Evolutionary conservation across 768 basidiomycete genomes (phyloP).

Genomic region (Termitomyces sp.): DNA sequence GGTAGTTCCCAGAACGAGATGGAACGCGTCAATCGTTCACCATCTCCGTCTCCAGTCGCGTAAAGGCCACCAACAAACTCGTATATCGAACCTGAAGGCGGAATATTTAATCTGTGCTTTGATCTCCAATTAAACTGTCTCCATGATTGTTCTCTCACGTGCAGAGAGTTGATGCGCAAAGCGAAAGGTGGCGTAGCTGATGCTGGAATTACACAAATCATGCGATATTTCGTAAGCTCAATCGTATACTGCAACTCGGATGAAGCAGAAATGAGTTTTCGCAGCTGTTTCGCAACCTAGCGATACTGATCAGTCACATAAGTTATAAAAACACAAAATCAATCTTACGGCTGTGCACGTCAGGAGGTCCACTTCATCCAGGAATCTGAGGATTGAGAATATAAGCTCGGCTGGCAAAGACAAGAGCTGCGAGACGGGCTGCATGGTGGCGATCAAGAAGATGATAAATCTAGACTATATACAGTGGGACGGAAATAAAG

Average conservation of each 20-base stretch:
- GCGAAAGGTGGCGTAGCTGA: slow-evolving; percentile 28
- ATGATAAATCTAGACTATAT: background rate
- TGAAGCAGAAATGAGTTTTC: slow-evolving; percentile 32
- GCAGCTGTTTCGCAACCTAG: slow-evolving; percentile 37
- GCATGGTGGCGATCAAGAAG: background rate
- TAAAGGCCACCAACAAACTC: slow-evolving; percentile 49
- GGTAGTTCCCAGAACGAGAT: slow-evolving; percentile 51
- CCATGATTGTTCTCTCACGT: slow-evolving; percentile 44
- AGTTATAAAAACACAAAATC: background rate
- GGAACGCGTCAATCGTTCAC: slow-evolving; percentile 32
- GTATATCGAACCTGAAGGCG: slow-evolving; percentile 43
- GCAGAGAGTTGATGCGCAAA: slow-evolving; percentile 35
- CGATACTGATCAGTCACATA: slow-evolving; percentile 1
- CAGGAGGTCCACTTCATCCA: slow-evolving; percentile 31
- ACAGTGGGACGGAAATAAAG: background rate
- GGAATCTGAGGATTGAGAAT: slow-evolving; percentile 27
- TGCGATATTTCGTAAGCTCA: slow-evolving; percentile 42
- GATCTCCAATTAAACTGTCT: slow-evolving; percentile 35
- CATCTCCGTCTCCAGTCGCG: slow-evolving; percentile 43
- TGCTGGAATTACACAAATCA: slow-evolving; percentile 32
- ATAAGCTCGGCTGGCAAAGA: slow-evolving; percentile 35
- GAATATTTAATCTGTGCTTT: slow-evolving; percentile 31
- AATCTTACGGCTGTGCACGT: slow-evolving; percentile 25
- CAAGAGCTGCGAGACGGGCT: slow-evolving; percentile 16
- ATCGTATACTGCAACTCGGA: slow-evolving; percentile 45